Conservation (phyloP, 2,329 filamentous ascomycete genomes). For the Trichoderma asperellum region DNA sequence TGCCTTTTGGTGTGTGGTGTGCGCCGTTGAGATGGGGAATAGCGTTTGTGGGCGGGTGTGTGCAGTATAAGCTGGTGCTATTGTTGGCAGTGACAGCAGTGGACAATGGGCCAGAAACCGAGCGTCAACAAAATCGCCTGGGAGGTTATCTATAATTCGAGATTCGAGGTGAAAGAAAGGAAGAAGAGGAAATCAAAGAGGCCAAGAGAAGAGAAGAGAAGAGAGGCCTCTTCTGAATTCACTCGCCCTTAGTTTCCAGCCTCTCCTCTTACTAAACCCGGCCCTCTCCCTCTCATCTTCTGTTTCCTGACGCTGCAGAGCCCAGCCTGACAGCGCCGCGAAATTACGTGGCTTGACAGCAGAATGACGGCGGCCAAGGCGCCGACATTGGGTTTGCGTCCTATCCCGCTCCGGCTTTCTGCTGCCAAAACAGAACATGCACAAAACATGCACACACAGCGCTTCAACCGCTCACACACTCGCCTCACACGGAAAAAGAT, state of each 20-base stretch:
- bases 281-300: background rate
- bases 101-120: background rate
- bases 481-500: background rate
- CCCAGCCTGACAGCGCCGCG: background rate
- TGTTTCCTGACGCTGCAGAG: background rate
- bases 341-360: slow-evolving; percentile 19
- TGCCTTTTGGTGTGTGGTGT: background rate
- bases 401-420: background rate
- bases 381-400: background rate
- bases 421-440: background rate
- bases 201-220: background rate
- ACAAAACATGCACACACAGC: background rate
- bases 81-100: background rate
- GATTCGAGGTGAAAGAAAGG: no score
- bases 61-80: background rate
- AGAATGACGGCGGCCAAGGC: slow-evolving; percentile 22
- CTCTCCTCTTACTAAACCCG: background rate
- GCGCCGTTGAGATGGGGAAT: background rate
- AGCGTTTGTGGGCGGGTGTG: background rate
- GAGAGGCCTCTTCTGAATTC: background rate
- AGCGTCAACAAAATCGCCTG: background rate
- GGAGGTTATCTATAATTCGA: no score
- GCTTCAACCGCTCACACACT: background rate
- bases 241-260: background rate
- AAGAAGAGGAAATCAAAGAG: background rate